Conservation (phyloP, 2,329 filamentous ascomycete genomes). For the Aquanectria penicillioides region DNA sequence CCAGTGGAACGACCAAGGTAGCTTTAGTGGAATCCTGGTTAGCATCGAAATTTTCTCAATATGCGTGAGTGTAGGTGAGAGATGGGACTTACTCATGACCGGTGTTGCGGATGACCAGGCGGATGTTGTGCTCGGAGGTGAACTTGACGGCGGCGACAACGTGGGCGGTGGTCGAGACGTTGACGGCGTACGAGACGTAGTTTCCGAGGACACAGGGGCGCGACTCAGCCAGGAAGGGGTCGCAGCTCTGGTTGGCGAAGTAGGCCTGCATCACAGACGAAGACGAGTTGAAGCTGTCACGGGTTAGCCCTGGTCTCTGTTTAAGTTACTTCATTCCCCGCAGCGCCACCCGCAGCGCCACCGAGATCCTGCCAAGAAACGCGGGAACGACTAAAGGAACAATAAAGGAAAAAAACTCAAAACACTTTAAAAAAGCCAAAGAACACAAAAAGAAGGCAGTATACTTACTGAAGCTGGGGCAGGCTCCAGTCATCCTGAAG, state of each 20-base stretch:
- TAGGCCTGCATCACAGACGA: conserved; percentile 48
- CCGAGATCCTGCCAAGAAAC: neutral
- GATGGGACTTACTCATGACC: conserved; percentile 64
- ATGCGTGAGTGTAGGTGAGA: no score
- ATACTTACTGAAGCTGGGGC: conserved; percentile 56
- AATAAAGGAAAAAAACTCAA: no score
- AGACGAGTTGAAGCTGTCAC: conserved; percentile 32
- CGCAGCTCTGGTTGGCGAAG: conserved; percentile 53
- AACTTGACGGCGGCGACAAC: conserved; percentile 47
- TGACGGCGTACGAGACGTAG: conserved; percentile 54
- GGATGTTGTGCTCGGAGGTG: conserved; percentile 52
- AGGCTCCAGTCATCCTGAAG: conserved; percentile 56
- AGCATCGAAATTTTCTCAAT: no score
- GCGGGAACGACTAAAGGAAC: neutral
- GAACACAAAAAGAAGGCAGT: neutral
- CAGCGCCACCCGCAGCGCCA: neutral
- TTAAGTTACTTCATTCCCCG: no score
- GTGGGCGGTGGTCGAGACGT: conserved; percentile 44
- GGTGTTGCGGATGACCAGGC: conserved; percentile 62
- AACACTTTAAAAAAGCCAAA: no score
- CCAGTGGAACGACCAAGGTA: conserved; percentile 67
- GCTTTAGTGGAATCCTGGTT: conserved; percentile 8
- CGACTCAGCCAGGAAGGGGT: conserved; percentile 45
- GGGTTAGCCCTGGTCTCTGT: conserved; percentile 11
- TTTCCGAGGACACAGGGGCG: conserved; percentile 56